phyloP scores from a whole-genome alignment of 1,284 basidiomycete genomes.

The Thelephora terrestris region DNA sequence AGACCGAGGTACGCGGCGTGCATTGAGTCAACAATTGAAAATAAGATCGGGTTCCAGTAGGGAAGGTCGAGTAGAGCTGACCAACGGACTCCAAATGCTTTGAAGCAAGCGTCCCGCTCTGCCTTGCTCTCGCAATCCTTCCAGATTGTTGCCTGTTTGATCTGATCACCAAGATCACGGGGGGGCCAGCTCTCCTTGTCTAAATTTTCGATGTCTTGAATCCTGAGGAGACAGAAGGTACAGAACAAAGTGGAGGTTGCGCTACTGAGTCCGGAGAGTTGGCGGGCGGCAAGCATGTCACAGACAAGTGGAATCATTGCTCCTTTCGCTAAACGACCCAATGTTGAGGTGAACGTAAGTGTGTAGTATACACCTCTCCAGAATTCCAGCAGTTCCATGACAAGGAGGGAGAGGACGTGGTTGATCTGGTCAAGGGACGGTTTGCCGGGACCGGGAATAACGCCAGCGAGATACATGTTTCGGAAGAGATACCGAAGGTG shows the following conservation, averaged over 20 bases:
- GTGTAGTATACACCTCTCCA: conserved; percentile 12
- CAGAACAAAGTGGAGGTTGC: conserved; percentile 11
- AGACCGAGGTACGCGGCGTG: conserved; percentile 18
- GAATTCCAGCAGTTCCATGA: conserved; percentile 11
- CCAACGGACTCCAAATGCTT: conserved; percentile 24
- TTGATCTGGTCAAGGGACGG: conserved; percentile 13
- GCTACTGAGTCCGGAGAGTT: conserved; percentile 6
- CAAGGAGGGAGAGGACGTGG: conserved; percentile 12
- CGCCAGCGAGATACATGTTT: conserved; percentile 17
- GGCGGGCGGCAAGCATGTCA: conserved; percentile 10
- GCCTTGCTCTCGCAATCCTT: conserved; percentile 14
- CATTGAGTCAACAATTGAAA: conserved; percentile 19
- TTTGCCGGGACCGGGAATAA: conserved; percentile 14
- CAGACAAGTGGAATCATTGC: conserved; percentile 13
- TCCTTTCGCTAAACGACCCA: conserved; percentile 7
- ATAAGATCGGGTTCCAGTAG: conserved; percentile 28
- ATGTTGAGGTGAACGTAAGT: background rate
- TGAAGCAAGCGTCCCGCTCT: conserved; percentile 15
- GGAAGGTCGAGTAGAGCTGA: conserved; percentile 24
- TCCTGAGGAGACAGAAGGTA: conserved; percentile 8
- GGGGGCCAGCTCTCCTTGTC: conserved; percentile 7
- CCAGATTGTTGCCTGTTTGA: conserved; percentile 17
- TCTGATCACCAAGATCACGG: conserved; percentile 5
- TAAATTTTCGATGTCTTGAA: conserved; percentile 6
- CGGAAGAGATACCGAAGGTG: too few species aligned